Base-by-base conservation (phyloP, 2,329 filamentous ascomycete genomes). In the Diaporthe capsici region DNA sequence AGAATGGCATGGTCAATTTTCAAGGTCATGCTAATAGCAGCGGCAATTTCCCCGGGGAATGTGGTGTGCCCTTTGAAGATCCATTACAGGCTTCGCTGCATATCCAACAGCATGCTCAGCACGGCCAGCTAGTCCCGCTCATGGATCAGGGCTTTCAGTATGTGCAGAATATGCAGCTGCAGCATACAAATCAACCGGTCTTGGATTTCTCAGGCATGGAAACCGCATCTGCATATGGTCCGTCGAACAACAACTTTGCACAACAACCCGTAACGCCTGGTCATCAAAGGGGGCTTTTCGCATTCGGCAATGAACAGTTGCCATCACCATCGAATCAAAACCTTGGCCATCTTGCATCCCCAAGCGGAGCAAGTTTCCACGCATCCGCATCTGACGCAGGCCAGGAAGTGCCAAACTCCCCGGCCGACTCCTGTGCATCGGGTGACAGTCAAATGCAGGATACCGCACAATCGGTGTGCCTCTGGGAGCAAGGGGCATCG, bases 41-140 rank as follows among this genome's bases (percentile, higher is more conserved):
- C 39, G 58, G 47, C 17, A 28, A 42, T 13, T 42, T 70, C 0
- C 28, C 58, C 9, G 55, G 49, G 12, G 71, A 73, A 34, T 73
- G 71, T 37, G 71, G 71, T 42, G 58, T 63, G 28, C 47, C 71
- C 37, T 65, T 73, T 34, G 34, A 73, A 42, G 39, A 44, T 25
- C 34, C 71, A 31, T 28, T 55, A 12, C 58, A 73, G 13, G 37
- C 61, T 42, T 42, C 61, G 20, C 28, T 57, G 71, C 71, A 73
- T 57, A 31, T 73, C 31, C 71, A 73, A n/a, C 58, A 73, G 25
- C 65, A 70, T 55, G 49, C 65, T 28, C 65, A 70, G 49, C 65
- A 70, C 15, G 65, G 65, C n/a, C 65, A 70, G 8, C 13, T 42
- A 10, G 65, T 70, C 49, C 65, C 37, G 17, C n/a, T 70, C 22